Evolutionary conservation across 2,329 filamentous ascomycete genomes (phyloP).

Genomic region (Alternaria hordeiaustralica): DNA sequence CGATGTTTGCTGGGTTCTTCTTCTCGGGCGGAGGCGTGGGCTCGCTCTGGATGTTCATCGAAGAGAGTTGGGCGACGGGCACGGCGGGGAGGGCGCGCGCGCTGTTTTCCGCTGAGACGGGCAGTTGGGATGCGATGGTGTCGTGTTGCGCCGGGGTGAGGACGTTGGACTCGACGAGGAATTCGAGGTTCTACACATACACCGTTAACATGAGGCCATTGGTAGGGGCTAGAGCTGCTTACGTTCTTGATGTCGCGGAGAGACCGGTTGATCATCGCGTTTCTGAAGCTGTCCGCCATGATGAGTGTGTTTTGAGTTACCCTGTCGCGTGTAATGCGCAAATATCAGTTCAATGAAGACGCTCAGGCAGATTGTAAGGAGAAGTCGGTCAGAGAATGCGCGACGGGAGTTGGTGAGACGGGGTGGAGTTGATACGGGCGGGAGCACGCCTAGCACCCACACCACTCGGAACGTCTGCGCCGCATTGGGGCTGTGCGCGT

Average conservation of each 20-base stretch:
- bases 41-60: conserved; percentile 40
- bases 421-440: conserved; percentile 15
- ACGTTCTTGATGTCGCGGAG: conserved; percentile 87
- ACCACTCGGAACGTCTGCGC: conserved; percentile 20
- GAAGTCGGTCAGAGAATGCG: conserved; percentile 5
- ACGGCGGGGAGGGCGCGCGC: conserved; percentile 31
- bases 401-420: conserved; percentile 2
- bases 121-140: conserved; percentile 75
- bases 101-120: conserved; percentile 74
- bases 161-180: conserved; percentile 80
- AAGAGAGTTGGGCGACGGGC: conserved; percentile 43
- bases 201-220: background rate
- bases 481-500: conserved; percentile 29
- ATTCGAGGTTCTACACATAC: conserved; percentile 82
- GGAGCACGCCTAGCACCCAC: conserved; percentile 13
- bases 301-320: background rate
- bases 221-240: conserved; percentile 38
- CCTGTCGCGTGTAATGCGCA: background rate
- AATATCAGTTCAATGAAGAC: background rate
- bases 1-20: conserved; percentile 47
- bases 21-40: conserved; percentile 42
- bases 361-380: background rate
- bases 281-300: conserved; percentile 55
- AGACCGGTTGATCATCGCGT: conserved; percentile 78
- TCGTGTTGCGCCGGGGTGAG: conserved; percentile 79